Evolutionary conservation across 352 stramenopile species (phyloP).

Genomic region (Phytophthora tubulina): DNA sequence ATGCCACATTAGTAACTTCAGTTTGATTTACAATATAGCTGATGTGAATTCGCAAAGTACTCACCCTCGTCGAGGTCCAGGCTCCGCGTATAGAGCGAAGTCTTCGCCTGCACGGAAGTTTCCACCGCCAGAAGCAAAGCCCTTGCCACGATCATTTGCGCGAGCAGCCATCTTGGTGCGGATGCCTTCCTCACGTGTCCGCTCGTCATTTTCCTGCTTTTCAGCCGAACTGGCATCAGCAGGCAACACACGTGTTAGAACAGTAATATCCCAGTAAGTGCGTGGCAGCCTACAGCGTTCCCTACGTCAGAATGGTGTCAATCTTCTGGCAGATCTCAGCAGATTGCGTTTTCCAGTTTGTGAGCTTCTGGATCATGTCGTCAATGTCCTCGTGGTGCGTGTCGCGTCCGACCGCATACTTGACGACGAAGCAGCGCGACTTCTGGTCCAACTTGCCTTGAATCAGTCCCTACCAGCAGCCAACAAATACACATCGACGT

Average conservation of each 20-base stretch:
- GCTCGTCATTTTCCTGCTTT: conserved; percentile 61
- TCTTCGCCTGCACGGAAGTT: conserved; percentile 60
- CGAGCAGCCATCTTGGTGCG: conserved; percentile 63
- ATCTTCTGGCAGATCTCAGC: conserved; percentile 70
- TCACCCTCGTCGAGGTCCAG: conserved; percentile 60
- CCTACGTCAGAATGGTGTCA: conserved; percentile 72
- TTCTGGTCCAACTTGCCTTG: conserved; percentile 93
- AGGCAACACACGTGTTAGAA: conserved; percentile 14
- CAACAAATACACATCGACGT: not conserved
- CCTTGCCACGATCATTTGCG: conserved; percentile 61
- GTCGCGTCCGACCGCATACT: conserved; percentile 91
- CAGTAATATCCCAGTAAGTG: not conserved
- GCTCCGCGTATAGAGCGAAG: conserved; percentile 53
- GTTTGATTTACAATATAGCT: not conserved
- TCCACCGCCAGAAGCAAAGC: conserved; percentile 25
- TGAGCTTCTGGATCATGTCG: conserved; percentile 90
- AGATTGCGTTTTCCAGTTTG: conserved; percentile 80
- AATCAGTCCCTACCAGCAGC: conserved; percentile 72
- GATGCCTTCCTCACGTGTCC: conserved; percentile 57
- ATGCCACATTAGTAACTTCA: not conserved
- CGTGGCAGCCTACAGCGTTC: not conserved
- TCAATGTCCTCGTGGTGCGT: conserved; percentile 88
- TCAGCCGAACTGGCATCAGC: conserved; percentile 56
- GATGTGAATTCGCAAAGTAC: not conserved
- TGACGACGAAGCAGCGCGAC: conserved; percentile 79